These are phyloP conservation scores for Kazachstania viticola DNA, from an alignment of 805 yeast genomes.

Conservation along the genomic window DNA sequence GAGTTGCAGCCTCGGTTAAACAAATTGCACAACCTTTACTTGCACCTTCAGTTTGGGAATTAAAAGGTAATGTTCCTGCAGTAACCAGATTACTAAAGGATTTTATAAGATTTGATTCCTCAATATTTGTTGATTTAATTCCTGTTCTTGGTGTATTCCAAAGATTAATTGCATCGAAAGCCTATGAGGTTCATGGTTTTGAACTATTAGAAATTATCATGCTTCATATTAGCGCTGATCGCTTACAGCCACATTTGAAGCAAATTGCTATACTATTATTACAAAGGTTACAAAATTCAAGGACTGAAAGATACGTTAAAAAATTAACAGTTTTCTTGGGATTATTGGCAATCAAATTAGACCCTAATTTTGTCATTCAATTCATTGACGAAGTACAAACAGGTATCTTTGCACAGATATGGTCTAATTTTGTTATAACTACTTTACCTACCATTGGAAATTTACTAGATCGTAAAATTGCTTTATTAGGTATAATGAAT, in stretches of 20 bases:
- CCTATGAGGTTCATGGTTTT: slow-evolving; percentile 72
- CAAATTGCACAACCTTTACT: slow-evolving; percentile 69
- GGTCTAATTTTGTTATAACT: slow-evolving; percentile 29
- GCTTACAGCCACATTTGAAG: slow-evolving; percentile 43
- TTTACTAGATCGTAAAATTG: slow-evolving; percentile 44
- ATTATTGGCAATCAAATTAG: slow-evolving; percentile 36
- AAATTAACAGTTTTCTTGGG: slow-evolving; percentile 56
- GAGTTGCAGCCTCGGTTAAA: slow-evolving; percentile 54
- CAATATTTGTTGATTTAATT: slow-evolving; percentile 37
- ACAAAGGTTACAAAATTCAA: slow-evolving; percentile 67
- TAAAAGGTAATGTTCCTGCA: slow-evolving; percentile 87
- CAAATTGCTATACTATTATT: slow-evolving; percentile 68
- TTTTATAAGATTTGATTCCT: slow-evolving; percentile 35
- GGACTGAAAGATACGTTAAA: slow-evolving; percentile 73
- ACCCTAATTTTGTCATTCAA: slow-evolving; percentile 43
- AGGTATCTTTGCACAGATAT: slow-evolving; percentile 42
- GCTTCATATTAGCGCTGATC: slow-evolving; percentile 38
- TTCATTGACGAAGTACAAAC: slow-evolving; percentile 66
- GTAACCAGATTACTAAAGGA: slow-evolving; percentile 68
- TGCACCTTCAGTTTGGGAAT: slow-evolving; percentile 91
- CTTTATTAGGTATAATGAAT: slow-evolving; percentile 39
- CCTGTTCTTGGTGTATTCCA: slow-evolving; percentile 96
- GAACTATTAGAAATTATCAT: slow-evolving; percentile 70
- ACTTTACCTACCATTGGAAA: slow-evolving; percentile 38
- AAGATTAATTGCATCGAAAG: slow-evolving; percentile 74